Evolutionary conservation across 202 grass and related monocot genomes (phyloP).

Genomic region (Musa balbisiana): DNA sequence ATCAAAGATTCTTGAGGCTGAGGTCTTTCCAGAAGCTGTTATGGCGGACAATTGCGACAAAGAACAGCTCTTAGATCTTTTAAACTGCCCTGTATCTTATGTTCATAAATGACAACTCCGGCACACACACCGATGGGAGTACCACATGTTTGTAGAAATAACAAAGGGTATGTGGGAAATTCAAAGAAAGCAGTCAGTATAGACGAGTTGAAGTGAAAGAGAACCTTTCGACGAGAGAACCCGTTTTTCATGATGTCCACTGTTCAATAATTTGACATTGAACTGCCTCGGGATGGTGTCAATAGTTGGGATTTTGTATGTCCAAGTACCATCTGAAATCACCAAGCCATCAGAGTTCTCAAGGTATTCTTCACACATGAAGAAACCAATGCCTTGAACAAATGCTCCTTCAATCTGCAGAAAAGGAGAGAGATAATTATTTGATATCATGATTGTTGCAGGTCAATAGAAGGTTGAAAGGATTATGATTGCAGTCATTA

Average conservation of each 20-base stretch:
- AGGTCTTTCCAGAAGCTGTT: too few species aligned
- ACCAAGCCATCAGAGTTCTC: conserved; percentile 68
- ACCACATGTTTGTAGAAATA: not conserved
- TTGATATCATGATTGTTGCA: not conserved
- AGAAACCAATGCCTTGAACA: conserved; percentile 88
- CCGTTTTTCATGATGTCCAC: conserved; percentile 48
- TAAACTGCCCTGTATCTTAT: not conserved
- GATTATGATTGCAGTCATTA: too few species aligned
- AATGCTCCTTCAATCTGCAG: conserved; percentile 73
- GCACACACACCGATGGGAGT: not conserved
- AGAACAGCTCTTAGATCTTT: too few species aligned
- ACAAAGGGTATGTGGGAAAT: not conserved
- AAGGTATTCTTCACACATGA: conserved; percentile 63
- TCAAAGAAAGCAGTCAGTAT: not conserved
- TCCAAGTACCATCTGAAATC: conserved; percentile 80
- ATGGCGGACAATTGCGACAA: too few species aligned
- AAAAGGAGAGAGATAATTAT: not conserved
- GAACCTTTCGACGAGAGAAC: conserved; percentile 83
- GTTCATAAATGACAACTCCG: not conserved
- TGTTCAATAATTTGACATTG: conserved; percentile 72
- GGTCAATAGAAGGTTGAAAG: not conserved
- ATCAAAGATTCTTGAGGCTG: not conserved
- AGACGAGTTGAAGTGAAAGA: not conserved
- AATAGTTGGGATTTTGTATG: conserved; percentile 82
- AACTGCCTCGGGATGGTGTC: conserved; percentile 84